Conservation (phyloP, 768 basidiomycete species). For the Serendipita sp. region DNA sequence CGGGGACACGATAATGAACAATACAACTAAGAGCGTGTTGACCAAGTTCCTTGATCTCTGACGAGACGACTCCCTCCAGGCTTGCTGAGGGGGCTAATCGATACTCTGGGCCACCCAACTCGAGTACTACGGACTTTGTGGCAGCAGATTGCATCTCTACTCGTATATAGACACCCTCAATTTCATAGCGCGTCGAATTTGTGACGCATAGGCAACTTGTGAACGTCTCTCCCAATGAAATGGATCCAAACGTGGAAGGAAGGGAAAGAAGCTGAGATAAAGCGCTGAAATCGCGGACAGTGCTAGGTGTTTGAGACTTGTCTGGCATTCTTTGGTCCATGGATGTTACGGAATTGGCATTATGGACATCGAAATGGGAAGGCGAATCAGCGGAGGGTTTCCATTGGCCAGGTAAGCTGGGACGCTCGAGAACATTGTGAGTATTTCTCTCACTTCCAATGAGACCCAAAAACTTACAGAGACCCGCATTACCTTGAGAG, state of each 20-base stretch:
- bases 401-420: slow-evolving; percentile 59
- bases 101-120: slow-evolving; percentile 39
- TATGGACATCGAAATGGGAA: slow-evolving; percentile 64
- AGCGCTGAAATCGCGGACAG: slow-evolving; percentile 64
- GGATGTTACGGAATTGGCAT: slow-evolving; percentile 59
- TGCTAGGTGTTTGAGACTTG: slow-evolving; percentile 62
- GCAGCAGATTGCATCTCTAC: slow-evolving; percentile 78
- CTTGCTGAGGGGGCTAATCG: slow-evolving; percentile 35
- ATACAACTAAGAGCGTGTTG: slow-evolving; percentile 79
- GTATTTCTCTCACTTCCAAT: not conserved
- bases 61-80: slow-evolving; percentile 51
- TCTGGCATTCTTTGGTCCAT: slow-evolving; percentile 49
- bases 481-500: slow-evolving; percentile 76
- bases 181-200: slow-evolving; percentile 48
- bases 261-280: slow-evolving; percentile 64
- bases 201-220: slow-evolving; percentile 67
- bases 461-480: slow-evolving; percentile 40
- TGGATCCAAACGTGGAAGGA: slow-evolving; percentile 68
- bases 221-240: slow-evolving; percentile 83
- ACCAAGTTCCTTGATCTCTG: slow-evolving; percentile 89
- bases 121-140: slow-evolving; percentile 43
- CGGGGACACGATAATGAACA: slow-evolving; percentile 63
- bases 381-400: slow-evolving; percentile 77
- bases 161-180: slow-evolving; percentile 47
- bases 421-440: slow-evolving; percentile 31